Conservation (phyloP, 2,329 filamentous ascomycete genomes). For the Beauveria bassiana region DNA sequence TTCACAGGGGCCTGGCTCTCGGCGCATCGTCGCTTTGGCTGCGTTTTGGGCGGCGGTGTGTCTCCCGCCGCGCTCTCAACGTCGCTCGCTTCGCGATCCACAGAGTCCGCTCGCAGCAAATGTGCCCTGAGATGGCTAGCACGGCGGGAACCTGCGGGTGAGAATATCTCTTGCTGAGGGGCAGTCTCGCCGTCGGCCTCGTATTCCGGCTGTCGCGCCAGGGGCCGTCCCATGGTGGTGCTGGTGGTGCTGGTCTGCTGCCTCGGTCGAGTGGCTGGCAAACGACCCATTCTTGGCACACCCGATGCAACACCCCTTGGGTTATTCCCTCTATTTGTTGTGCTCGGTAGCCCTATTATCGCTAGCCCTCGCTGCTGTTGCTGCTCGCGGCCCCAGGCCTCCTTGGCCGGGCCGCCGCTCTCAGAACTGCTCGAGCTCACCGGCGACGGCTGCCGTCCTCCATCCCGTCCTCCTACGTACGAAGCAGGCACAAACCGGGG, state of each 20-base stretch:
- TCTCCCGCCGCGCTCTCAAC: not conserved
- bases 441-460: not conserved
- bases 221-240: not conserved
- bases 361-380: not conserved
- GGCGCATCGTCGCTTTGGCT: not conserved
- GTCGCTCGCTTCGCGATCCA: not conserved
- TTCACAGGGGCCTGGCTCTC: not conserved
- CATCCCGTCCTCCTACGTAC: not conserved
- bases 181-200: not conserved
- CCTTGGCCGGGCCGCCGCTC: not conserved
- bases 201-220: not conserved
- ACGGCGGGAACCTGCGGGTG: not conserved
- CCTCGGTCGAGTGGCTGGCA: not conserved
- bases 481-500: conserved; percentile 2
- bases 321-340: not conserved
- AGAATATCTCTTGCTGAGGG: not conserved
- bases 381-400: not conserved
- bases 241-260: not conserved
- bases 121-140: not conserved
- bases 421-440: not conserved
- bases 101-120: not conserved
- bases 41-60: not conserved
- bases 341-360: not conserved
- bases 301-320: not conserved
- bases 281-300: not conserved